phyloP scores from a whole-genome alignment of 1,284 basidiomycete genomes.

The Cryptococcus wingfieldii region DNA sequence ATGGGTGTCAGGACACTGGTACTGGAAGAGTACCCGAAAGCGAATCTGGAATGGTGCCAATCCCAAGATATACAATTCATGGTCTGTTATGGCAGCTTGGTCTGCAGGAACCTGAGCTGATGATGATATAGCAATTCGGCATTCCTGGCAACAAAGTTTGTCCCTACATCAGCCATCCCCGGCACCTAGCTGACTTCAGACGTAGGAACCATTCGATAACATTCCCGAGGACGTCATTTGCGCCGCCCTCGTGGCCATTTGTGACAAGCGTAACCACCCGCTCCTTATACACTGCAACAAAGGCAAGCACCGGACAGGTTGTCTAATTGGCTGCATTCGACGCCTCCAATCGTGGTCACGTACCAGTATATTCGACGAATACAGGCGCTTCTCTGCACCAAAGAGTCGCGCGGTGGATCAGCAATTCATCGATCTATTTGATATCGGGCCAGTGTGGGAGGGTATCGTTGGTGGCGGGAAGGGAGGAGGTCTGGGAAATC shows the following conservation, averaged over 20 bases:
- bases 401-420: constrained; percentile 56
- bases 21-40: constrained; percentile 55
- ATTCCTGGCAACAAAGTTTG: constrained; percentile 56
- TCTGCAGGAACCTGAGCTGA: constrained; percentile 1
- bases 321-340: constrained; percentile 55
- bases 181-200: background rate
- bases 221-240: constrained; percentile 56
- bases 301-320: constrained; percentile 58
- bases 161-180: background rate
- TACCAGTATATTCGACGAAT: constrained; percentile 56
- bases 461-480: constrained; percentile 18
- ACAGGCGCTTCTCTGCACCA: constrained; percentile 53
- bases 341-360: constrained; percentile 55
- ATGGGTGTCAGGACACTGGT: constrained; percentile 47
- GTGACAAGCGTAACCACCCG: constrained; percentile 56
- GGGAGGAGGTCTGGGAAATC: constrained; percentile 34
- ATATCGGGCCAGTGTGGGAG: constrained; percentile 39
- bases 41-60: constrained; percentile 52
- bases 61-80: constrained; percentile 46
- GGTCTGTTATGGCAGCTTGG: constrained; percentile 18
- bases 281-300: constrained; percentile 59
- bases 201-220: constrained; percentile 51
- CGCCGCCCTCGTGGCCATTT: constrained; percentile 53
- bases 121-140: constrained; percentile 51
- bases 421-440: constrained; percentile 56